Base-by-base conservation (phyloP, 1,284 basidiomycete genomes). In the Pseudozyma sp. region DNA sequence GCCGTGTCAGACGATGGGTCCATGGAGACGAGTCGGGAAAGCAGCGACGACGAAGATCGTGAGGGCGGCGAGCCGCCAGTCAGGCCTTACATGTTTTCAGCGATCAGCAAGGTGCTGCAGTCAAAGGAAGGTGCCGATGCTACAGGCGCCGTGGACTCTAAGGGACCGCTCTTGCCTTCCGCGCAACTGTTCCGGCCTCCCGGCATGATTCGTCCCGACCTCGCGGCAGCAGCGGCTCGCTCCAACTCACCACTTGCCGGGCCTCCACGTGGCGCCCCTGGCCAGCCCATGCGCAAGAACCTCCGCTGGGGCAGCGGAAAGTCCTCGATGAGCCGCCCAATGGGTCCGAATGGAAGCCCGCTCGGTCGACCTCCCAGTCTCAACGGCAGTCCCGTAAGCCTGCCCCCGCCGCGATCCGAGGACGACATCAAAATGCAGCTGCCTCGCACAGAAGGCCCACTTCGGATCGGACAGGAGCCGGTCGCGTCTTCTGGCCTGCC, bases 281-380 rank as follows among this genome's bases (percentile, higher is more conserved):
- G 80, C 10, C 78, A 77, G 56, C 81, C 81, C 6, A 78, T 78
- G 57, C 78, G 81, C 29, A 81, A 75, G 68, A 83, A 83, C 46
- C 46, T 83, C 31, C 70, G 81, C 5, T 83, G 81, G 81, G 81
- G 81, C 30, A 81, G 67, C 48, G 81, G 81, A 29, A 83, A 83
- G 52, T 68, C 75, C 7, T 81, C 80, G 17, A 42, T 57, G 13
- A 81, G 80, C 46, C 73, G 81, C 0, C 74, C 72, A 0, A 10
- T 81, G 45, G 69, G 70, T 11, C 70, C 60, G n/a, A 66, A 64
- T 43, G 60, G 57, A 34, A 75, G 72, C 40, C 72, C 72, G 4
- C 29, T 67, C 0, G 64, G 54, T 3, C 72, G 68, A 24, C 54
- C 71, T 13, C 51, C 60, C 11, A 52, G 60, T 42, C 59, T 63